Base-by-base conservation (phyloP, 2,329 filamentous ascomycete species). In the Dactylonectria estremocensis region DNA sequence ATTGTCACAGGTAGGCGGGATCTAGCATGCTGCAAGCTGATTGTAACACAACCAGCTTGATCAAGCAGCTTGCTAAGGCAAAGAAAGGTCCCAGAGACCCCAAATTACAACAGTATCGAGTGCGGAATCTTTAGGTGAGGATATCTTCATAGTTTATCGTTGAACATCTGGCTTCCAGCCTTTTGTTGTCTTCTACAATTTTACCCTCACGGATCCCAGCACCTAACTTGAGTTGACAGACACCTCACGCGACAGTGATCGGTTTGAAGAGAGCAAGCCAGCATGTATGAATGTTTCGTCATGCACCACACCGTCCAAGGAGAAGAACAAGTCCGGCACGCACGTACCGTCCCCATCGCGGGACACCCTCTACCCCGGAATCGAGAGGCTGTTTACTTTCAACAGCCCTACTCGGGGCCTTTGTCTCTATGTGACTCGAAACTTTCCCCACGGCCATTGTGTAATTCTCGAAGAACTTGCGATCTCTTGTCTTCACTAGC, bases 391-490 rank as follows among this genome's bases (percentile, higher is more conserved):
- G 45, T 75, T 14, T 7, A 9, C 1, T 77, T 33, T 28, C 14
- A n/a, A n/a, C 7, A 2, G 68, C 1, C 73, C 13, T 1, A 64
- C 46, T 5, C 68, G 67, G 1, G 61, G 66, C 3, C 33, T 14
- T 6, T 78, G 78, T 10, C 48, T 79, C 7, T 76, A 74, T 58
- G 71, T 73, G 5, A 43, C 1, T 0, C 54, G 5, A 1, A n/a
- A 71, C 5, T 46, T 77, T 10, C 24, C 24, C 3, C n/a, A 10
- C 5, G 20, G 54, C 20, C 28, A 61, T 16, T 57, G 1, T 2
- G 72, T 79, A 31, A 71, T 77, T 11, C 0, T 20, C 13, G 69
- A 79, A 45, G 16, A 3, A 4, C 73, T 74, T 16, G 22, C 58
- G 8, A 31, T 79, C 14, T 62, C 52, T 7, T 75, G 74, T 48